Evolutionary conservation across 306 rosid genomes (phyloP).

Genomic region (Senna siamea): DNA sequence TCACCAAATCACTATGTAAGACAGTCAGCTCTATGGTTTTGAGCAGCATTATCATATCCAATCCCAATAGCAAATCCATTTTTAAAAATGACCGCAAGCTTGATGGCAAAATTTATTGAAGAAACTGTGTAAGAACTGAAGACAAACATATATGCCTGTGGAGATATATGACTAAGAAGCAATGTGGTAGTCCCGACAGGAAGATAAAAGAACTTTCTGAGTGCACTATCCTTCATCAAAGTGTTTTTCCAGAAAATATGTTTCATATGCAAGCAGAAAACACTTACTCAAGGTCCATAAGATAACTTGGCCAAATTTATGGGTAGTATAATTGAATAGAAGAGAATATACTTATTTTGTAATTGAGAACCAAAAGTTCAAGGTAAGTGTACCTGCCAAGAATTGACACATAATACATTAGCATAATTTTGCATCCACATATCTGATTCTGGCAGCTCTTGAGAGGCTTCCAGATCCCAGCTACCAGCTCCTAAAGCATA

Average conservation of each 20-base stretch:
- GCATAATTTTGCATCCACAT: conserved; percentile 81
- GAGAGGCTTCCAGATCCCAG: conserved; percentile 52
- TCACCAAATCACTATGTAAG: conserved; percentile 2
- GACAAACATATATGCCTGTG: conserved; percentile 13
- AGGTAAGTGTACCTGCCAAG: conserved; percentile 86
- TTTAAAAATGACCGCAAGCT: conserved; percentile 10
- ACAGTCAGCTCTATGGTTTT: conserved; percentile 3
- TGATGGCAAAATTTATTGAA: conserved; percentile 21
- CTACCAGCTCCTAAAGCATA: conserved; percentile 79
- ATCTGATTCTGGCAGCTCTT: conserved; percentile 53
- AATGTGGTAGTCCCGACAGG: conserved; percentile 15
- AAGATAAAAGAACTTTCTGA: conserved; percentile 23
- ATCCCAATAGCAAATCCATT: conserved; percentile 7
- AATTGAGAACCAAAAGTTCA: conserved; percentile 29
- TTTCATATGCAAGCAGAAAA: not conserved
- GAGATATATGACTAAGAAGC: not conserved
- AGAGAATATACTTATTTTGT: not conserved
- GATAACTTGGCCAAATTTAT: conserved; percentile 19
- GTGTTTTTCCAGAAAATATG: not conserved
- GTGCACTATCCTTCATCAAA: not conserved
- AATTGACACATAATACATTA: conserved; percentile 77
- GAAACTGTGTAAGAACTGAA: conserved; percentile 17
- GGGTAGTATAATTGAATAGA: conserved; percentile 25
- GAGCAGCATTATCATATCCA: conserved; percentile 27
- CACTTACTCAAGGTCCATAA: conserved; percentile 23